Percentiles rank a stretch among this genome's conserved stretches.
phyloP scores from a whole-genome alignment of 495 filamentous ascomycete genomes.

The Neurospora tetrasperma region DNA sequence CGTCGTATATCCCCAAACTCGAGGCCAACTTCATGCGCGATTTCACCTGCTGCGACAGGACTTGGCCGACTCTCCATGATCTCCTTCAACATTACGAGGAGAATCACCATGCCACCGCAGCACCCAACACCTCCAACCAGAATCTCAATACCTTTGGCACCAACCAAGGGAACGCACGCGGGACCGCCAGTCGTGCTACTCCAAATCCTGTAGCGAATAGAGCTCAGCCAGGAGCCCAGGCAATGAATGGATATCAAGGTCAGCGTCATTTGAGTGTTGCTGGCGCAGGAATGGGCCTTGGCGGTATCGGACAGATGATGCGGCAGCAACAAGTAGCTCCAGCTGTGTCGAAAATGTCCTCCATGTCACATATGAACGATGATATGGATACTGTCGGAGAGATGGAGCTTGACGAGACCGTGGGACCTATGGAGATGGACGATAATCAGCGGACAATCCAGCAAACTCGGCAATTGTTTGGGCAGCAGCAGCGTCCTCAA shows the following conservation, averaged over 20 bases:
- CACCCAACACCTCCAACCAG: slow-evolving; percentile 17
- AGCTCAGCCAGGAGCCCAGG: slow-evolving; percentile 16
- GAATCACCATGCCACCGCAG: slow-evolving; percentile 51
- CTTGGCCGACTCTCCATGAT: slow-evolving; percentile 82
- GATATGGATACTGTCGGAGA: slow-evolving; percentile 85
- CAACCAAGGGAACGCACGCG: slow-evolving; percentile 10
- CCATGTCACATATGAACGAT: slow-evolving; percentile 37
- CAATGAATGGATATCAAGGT: slow-evolving; percentile 29
- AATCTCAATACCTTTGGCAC: slow-evolving; percentile 17
- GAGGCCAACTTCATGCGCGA: slow-evolving; percentile 96
- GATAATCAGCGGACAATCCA: slow-evolving; percentile 52
- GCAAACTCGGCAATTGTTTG: slow-evolving; percentile 51
- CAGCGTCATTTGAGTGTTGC: slow-evolving; percentile 23
- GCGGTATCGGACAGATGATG: slow-evolving; percentile 37
- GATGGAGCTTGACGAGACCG: slow-evolving; percentile 92
- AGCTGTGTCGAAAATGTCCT: slow-evolving; percentile 20
- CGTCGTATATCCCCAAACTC: slow-evolving; percentile 93
- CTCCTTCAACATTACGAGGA: slow-evolving; percentile 95
- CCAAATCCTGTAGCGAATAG: slow-evolving; percentile 13
- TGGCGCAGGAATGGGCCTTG: slow-evolving; percentile 23
- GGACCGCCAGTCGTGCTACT: slow-evolving; percentile 16
- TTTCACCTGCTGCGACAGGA: slow-evolving; percentile 86
- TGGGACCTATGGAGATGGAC: slow-evolving; percentile 51
- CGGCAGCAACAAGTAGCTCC: slow-evolving; percentile 27
- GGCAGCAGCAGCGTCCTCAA: slow-evolving; percentile 62